phyloP scores from a whole-genome alignment of 1,139 yeast species.

The Candida glucosophila region DNA sequence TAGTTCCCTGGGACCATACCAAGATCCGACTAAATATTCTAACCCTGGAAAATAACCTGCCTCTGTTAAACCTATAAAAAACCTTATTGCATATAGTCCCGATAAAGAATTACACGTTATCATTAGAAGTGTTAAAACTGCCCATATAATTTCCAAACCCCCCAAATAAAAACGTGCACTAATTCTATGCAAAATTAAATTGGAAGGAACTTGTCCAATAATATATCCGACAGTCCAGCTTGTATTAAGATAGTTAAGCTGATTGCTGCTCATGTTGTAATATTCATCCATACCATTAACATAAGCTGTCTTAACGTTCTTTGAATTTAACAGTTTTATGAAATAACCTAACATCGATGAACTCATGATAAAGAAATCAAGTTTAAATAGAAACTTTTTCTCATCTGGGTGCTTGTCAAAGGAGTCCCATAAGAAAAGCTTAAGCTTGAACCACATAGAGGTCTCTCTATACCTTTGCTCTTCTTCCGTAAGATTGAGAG shows the following conservation, averaged over 20 bases:
- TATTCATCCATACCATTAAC: constrained; percentile 57
- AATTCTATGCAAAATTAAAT: constrained; percentile 42
- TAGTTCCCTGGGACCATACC: constrained; percentile 8
- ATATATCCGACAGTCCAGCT: constrained; percentile 54
- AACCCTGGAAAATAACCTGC: constrained; percentile 51
- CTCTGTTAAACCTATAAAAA: constrained; percentile 50
- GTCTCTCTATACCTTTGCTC: constrained; percentile 15
- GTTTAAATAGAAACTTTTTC: constrained; percentile 28
- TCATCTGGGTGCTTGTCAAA: constrained; percentile 39
- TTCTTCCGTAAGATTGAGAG: constrained; percentile 20
- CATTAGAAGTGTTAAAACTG: constrained; percentile 43
- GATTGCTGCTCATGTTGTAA: constrained; percentile 42
- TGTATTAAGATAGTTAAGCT: constrained; percentile 43
- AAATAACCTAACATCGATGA: constrained; percentile 37
- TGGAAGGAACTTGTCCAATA: constrained; percentile 52
- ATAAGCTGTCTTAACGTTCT: constrained; percentile 44
- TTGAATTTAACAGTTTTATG: constrained; percentile 32
- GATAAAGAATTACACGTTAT: constrained; percentile 27
- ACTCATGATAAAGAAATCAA: constrained; percentile 36
- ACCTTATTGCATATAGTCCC: constrained; percentile 48
- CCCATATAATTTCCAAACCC: constrained; percentile 49
- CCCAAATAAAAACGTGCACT: constrained; percentile 49
- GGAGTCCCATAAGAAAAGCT: constrained; percentile 39
- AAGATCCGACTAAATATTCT: constrained; percentile 11
- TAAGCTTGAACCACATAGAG: constrained; percentile 17